Percentiles rank a stretch among this genome's conserved stretches.
Evolutionary conservation across 192 early-diverging fungal species (phyloP).

Genomic region (Coemansia asiatica): DNA sequence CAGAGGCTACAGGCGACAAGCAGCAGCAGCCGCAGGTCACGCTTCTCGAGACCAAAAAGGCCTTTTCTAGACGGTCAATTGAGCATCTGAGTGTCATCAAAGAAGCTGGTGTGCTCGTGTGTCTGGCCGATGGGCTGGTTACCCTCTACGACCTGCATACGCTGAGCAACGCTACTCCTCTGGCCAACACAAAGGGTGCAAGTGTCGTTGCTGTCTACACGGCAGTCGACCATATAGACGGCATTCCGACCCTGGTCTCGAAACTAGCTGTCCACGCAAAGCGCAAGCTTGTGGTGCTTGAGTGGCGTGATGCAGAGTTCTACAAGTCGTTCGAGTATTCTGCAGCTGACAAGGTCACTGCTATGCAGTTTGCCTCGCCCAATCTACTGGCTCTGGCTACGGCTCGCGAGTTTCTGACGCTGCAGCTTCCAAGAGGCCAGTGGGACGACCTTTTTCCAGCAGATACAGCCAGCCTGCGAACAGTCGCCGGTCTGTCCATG

Average conservation of each 20-base stretch:
- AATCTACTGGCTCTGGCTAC: conserved; percentile 59
- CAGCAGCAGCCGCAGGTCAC: conserved; percentile 42
- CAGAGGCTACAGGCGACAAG: conserved; percentile 24
- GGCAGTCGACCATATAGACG: conserved; percentile 64
- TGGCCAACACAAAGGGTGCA: conserved; percentile 73
- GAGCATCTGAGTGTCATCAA: conserved; percentile 77
- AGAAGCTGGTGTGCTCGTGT: conserved; percentile 69
- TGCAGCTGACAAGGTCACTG: conserved; percentile 67
- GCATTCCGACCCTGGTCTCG: conserved; percentile 67
- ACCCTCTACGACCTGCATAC: conserved; percentile 74
- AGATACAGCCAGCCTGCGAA: conserved; percentile 48
- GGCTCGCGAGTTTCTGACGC: conserved; percentile 50
- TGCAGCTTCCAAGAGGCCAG: conserved; percentile 51
- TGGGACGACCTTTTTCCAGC: conserved; percentile 55
- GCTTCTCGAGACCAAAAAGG: conserved; percentile 65
- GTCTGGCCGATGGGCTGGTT: conserved; percentile 70
- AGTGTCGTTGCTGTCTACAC: conserved; percentile 74
- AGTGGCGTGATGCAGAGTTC: conserved; percentile 75
- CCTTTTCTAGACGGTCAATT: conserved; percentile 67
- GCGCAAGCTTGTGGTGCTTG: conserved; percentile 70
- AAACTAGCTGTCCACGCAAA: conserved; percentile 73
- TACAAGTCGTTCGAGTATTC: conserved; percentile 68
- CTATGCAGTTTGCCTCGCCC: conserved; percentile 76
- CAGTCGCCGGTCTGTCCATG: conserved; percentile 30
- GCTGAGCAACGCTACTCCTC: conserved; percentile 64